Conservation (phyloP, 2,329 filamentous ascomycete species). For the Didymellaceae sp. region DNA sequence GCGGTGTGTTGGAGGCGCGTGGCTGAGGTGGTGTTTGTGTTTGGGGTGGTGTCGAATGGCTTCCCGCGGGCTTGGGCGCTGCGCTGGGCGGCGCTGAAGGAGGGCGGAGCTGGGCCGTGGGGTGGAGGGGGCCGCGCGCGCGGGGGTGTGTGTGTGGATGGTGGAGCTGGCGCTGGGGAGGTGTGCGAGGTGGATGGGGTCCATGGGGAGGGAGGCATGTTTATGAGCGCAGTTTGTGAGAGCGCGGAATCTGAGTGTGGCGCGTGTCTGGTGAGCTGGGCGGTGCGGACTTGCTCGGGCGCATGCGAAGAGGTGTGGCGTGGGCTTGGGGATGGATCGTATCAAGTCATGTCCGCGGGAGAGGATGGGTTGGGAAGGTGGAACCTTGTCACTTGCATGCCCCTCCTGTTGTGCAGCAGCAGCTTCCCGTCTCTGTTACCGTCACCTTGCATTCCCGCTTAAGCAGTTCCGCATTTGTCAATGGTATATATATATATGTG, state of each 20-base stretch:
- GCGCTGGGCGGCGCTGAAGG: conserved; percentile 32
- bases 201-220: neutral
- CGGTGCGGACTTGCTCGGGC: neutral
- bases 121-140: neutral
- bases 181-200: neutral
- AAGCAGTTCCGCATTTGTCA: too few relatives aligned
- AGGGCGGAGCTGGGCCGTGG: neutral
- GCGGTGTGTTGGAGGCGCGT: neutral
- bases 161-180: neutral
- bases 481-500: too few relatives aligned
- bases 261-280: neutral
- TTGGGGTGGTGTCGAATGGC: conserved; percentile 4
- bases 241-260: too few relatives aligned
- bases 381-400: neutral
- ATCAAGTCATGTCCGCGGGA: conserved; percentile 24
- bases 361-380: conserved; percentile 32
- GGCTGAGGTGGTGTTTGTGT: neutral
- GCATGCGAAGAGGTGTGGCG: conserved; percentile 3
- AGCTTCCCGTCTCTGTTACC: too few relatives aligned
- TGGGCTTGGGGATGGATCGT: neutral
- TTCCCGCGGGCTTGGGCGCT: conserved; percentile 39
- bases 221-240: neutral
- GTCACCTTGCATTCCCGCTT: too few relatives aligned
- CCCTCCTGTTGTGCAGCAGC: neutral
- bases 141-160: neutral